Percentiles rank a stretch among this genome's conserved stretches.
Conservation (phyloP, 306 rosid genomes). For the Adenanthera pavonina region DNA sequence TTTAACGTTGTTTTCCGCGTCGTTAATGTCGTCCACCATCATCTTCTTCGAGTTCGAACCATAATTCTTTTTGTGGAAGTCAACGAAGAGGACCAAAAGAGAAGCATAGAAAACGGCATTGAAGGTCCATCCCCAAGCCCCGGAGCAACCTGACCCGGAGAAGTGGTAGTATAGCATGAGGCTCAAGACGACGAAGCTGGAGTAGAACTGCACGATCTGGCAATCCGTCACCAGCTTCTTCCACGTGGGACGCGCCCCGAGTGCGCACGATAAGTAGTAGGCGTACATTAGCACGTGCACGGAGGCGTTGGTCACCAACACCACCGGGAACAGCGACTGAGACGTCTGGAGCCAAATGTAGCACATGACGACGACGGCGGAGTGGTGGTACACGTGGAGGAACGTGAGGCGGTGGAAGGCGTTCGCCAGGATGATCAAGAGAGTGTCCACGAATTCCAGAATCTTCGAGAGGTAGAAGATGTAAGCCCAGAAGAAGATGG, state of each 20-base stretch:
- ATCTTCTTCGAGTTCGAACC: slow-evolving; percentile 20
- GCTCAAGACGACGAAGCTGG: slow-evolving; percentile 60
- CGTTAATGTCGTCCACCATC: neutral
- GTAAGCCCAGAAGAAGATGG: slow-evolving; percentile 82
- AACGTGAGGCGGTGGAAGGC: slow-evolving; percentile 68
- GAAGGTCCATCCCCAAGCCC: slow-evolving; percentile 75
- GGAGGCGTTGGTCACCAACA: slow-evolving; percentile 60
- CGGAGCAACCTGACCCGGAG: slow-evolving; percentile 69
- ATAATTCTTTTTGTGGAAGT: slow-evolving; percentile 68
- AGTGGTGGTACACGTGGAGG: slow-evolving; percentile 93
- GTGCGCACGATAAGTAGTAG: slow-evolving; percentile 67
- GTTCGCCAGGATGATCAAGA: slow-evolving; percentile 63
- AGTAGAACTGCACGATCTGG: slow-evolving; percentile 71
- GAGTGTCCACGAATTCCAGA: slow-evolving; percentile 65
- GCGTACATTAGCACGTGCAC: slow-evolving; percentile 86
- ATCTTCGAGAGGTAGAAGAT: slow-evolving; percentile 81
- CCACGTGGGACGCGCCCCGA: slow-evolving; percentile 76
- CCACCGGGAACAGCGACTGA: slow-evolving; percentile 74
- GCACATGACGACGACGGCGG: slow-evolving; percentile 72
- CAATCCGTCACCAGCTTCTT: slow-evolving; percentile 66
- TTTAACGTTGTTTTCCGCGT: neutral
- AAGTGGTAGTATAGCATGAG: slow-evolving; percentile 62
- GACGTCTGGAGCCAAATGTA: slow-evolving; percentile 66
- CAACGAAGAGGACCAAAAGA: slow-evolving; percentile 64
- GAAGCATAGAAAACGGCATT: slow-evolving; percentile 67